Evolutionary conservation across 345 rosid species (phyloP).

Genomic region (Iberis pinnata): DNA sequence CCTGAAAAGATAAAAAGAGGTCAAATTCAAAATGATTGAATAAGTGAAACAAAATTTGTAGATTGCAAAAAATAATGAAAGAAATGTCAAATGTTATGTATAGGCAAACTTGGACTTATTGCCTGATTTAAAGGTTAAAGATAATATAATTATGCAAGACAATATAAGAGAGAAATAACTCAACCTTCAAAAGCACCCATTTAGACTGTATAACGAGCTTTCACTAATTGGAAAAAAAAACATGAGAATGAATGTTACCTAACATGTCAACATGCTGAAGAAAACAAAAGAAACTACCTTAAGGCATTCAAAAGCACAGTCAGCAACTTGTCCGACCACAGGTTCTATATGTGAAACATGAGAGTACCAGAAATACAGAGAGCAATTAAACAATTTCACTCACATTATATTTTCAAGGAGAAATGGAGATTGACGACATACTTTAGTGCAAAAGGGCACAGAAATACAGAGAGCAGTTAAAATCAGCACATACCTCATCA

Average conservation of each 20-base stretch:
- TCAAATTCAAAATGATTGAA: conserved; percentile 10
- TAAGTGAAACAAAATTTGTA: too few species aligned
- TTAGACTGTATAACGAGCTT: conserved; percentile 4
- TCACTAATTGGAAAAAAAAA: neutral
- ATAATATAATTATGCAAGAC: neutral
- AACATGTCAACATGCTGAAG: conserved; percentile 9
- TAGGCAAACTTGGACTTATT: neutral
- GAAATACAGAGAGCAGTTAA: conserved; percentile 19
- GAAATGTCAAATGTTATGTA: neutral
- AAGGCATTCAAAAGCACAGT: conserved; percentile 9
- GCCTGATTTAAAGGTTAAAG: neutral
- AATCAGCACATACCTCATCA: conserved; percentile 62
- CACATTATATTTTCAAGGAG: neutral
- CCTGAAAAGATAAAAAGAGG: conserved; percentile 38
- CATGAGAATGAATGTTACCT: conserved; percentile 4
- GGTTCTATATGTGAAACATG: conserved; percentile 1
- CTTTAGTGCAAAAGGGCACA: neutral
- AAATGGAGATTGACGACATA: neutral
- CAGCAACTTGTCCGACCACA: conserved; percentile 8
- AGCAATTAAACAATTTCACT: conserved; percentile 12
- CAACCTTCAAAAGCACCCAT: neutral
- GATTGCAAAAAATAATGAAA: conserved; percentile 5
- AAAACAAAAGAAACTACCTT: neutral
- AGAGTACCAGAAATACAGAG: conserved; percentile 1
- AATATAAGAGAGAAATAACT: neutral